Percentiles rank a stretch among this genome's conserved stretches.
phyloP scores from a whole-genome alignment of 805 yeast species.

The Pichia paraexigua region DNA sequence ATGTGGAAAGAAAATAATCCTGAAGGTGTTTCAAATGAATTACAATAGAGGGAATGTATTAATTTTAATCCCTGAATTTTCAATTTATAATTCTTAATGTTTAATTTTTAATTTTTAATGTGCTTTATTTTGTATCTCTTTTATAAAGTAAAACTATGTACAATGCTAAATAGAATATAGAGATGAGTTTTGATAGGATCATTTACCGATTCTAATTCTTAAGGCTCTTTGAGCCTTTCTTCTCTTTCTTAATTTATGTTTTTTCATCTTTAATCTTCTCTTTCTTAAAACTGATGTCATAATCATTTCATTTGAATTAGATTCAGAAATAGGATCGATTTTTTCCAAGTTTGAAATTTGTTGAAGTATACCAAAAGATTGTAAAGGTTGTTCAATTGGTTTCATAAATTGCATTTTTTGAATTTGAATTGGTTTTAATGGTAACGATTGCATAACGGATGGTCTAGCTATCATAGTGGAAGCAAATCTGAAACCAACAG shows the following conservation, averaged over 20 bases:
- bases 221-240: constrained; percentile 86
- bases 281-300: constrained; percentile 72
- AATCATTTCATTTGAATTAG: constrained; percentile 23
- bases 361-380: not conserved
- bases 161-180: constrained; percentile 1
- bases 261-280: constrained; percentile 93
- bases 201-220: constrained; percentile 56
- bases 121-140: not conserved
- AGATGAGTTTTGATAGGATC: not conserved
- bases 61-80: too few relatives aligned
- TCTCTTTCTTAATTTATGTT: constrained; percentile 94
- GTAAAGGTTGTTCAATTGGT: not conserved
- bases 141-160: not conserved
- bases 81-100: too few relatives aligned
- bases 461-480: constrained; percentile 6
- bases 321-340: not conserved
- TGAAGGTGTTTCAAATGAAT: constrained; percentile 49
- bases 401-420: constrained; percentile 2
- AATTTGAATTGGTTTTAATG: not conserved
- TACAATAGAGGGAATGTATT: constrained; percentile 16
- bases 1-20: constrained; percentile 65
- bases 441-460: not conserved
- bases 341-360: not conserved
- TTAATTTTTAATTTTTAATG: not conserved
- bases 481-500: constrained; percentile 9